Conservation (phyloP, 2,329 filamentous ascomycete species). For the Fusarium xylarioides region DNA sequence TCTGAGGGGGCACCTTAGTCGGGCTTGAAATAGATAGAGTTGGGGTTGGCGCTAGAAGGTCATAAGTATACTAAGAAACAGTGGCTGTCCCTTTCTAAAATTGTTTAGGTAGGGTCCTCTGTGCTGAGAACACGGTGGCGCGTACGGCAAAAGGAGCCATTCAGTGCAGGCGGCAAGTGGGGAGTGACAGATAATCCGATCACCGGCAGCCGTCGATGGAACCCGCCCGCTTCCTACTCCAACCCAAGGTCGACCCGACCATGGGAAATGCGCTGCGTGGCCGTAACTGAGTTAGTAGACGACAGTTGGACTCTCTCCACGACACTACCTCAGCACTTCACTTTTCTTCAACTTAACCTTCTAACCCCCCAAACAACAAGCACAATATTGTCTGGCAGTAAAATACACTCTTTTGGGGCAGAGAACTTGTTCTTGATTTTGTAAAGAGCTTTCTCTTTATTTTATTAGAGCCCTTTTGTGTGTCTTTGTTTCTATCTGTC, state of each 20-base stretch:
- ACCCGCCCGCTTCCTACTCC: constrained; percentile 9
- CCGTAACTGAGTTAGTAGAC: constrained; percentile 37
- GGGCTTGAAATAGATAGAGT: constrained; percentile 8
- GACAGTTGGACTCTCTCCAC: constrained; percentile 15
- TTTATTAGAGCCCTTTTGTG: constrained; percentile 10
- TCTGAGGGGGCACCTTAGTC: background rate
- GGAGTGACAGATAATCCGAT: constrained; percentile 49
- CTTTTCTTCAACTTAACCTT: constrained; percentile 15
- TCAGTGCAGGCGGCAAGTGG: constrained; percentile 32
- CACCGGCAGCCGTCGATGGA: constrained; percentile 38
- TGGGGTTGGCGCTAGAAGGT: constrained; percentile 17
- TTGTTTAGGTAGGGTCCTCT: constrained; percentile 4
- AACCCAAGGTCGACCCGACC: background rate
- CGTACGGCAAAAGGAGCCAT: constrained; percentile 35
- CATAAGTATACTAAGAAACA: constrained; percentile 18
- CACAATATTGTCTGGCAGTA: constrained; percentile 13
- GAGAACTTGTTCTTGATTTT: constrained; percentile 6
- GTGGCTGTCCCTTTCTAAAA: constrained; percentile 26
- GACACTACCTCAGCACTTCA: background rate
- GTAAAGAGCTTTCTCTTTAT: constrained; percentile 9
- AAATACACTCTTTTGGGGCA: constrained; percentile 30
- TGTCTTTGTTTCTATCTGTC: constrained; percentile 12
- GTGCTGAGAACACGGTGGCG: constrained; percentile 49
- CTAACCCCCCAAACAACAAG: background rate
- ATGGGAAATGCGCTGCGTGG: constrained; percentile 42